Evolutionary conservation across 148 eudicot species (phyloP).

Genomic region (Camellia granthamiana): DNA sequence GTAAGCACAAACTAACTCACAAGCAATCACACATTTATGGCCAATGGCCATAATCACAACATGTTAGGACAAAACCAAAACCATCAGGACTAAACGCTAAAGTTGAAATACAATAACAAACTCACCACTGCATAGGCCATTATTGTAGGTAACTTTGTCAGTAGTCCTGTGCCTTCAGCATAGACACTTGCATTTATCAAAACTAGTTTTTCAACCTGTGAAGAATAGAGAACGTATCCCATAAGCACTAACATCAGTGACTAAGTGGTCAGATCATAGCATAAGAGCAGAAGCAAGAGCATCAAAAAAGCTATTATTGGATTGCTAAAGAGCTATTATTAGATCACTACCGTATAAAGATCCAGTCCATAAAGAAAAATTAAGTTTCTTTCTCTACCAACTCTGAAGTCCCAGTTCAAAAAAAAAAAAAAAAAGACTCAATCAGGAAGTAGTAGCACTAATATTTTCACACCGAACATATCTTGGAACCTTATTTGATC

Average conservation of each 20-base stretch:
- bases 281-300: slow-evolving; percentile 5
- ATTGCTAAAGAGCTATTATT: too few species aligned
- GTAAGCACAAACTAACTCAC: background rate
- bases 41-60: background rate
- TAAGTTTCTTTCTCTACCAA: background rate
- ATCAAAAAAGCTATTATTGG: background rate
- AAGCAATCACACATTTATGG: background rate
- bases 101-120: background rate
- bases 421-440: background rate
- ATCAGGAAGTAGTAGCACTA: background rate
- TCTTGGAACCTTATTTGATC: background rate
- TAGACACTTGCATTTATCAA: slow-evolving; percentile 77
- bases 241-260: background rate
- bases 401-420: background rate
- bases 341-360: too few species aligned
- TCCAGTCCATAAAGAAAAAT: background rate
- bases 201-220: slow-evolving; percentile 74
- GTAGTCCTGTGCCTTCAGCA: slow-evolving; percentile 53
- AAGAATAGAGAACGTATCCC: background rate
- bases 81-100: background rate
- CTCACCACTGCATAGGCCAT: slow-evolving; percentile 74
- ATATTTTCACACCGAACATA: background rate
- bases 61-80: background rate
- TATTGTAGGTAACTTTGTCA: slow-evolving; percentile 50
- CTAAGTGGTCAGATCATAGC: background rate